Evolutionary conservation across 352 stramenopile genomes (phyloP), one percentile per base, ranked within the genome.

Genomic region (Pythium plurisporium): DNA sequence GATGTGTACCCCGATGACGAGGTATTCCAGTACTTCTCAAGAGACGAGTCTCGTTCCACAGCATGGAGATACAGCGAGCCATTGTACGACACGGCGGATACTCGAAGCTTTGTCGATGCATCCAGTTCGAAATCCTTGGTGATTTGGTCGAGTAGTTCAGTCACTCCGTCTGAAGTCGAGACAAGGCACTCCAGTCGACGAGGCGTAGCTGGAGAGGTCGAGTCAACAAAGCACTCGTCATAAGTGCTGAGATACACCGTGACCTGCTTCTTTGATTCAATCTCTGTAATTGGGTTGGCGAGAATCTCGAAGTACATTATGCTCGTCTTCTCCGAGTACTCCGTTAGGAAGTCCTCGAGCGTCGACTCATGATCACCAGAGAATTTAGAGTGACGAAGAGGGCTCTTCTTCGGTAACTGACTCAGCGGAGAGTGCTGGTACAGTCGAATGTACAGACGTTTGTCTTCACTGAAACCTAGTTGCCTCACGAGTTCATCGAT

Each of bases 201-300:
- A 15, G 72, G 47, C 11, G 55, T 48, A 9, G 56, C 42, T 7
- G 79, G 62, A 1, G 69, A 59, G n/a, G 51, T 65, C 2, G 65
- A 62, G 8, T 83, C 71, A 3, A 76, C 69, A 44, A 94, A 91
- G 23, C 69, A 81, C 19, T 75, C 73, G 53, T 89, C 86, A 64
- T 92, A 91, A 37, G 85, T 75, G 57, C 83, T 92, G 22, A 91
- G 64, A 53, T 89, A 80, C 20, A 95, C 74, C 3, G 74, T 17
- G 12, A 93, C 62, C 55, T 91, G 77, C 52, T 89, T 91, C 68
- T 93, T 94, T 1, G 80, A 78, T 59, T 95, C 86, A 43, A 95
- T 84, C 55, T 93, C 82, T 1, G 81, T 90, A 67, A 95, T 93
- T 9, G 82, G 76, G 38, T 89, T 68, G 9, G 65, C 50, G 3